Percentiles rank a stretch among this genome's conserved stretches.
Conservation (phyloP, 768 basidiomycete species). For the Psilocybe cyanescens region DNA sequence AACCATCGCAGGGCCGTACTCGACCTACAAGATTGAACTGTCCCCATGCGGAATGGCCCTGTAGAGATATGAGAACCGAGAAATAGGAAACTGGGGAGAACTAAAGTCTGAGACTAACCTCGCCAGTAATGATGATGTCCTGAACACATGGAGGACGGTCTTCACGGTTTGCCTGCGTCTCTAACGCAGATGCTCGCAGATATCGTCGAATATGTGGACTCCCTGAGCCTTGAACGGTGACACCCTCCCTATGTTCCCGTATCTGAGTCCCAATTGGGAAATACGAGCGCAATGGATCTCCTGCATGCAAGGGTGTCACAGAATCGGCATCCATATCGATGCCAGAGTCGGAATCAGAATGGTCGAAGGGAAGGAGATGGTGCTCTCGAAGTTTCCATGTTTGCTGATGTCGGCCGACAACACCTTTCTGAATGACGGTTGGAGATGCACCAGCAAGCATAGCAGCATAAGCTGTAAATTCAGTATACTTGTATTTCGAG, state of each 20-base stretch:
- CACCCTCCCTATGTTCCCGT: conserved; percentile 48
- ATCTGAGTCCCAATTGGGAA: conserved; percentile 53
- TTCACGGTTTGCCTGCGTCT: conserved; percentile 9
- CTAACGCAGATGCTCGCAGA: conserved; percentile 25
- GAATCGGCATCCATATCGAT: conserved; percentile 34
- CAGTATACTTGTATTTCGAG: conserved; percentile 60
- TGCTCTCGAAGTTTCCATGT: conserved; percentile 89
- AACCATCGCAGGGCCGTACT: conserved; percentile 80
- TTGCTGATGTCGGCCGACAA: conserved; percentile 84
- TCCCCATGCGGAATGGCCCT: conserved; percentile 94
- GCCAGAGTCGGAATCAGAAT: conserved; percentile 33
- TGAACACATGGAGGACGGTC: conserved; percentile 31
- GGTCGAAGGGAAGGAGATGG: conserved; percentile 47
- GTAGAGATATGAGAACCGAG: conserved; percentile 6
- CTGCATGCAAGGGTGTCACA: conserved; percentile 48
- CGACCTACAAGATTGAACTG: conserved; percentile 82
- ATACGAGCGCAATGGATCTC: conserved; percentile 62
- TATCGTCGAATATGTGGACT: conserved; percentile 33
- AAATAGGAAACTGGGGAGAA: neutral
- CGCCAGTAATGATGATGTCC: conserved; percentile 77
- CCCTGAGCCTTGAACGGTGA: conserved; percentile 52
- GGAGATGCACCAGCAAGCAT: conserved; percentile 74
- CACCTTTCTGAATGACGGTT: conserved; percentile 66
- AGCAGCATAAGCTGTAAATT: conserved; percentile 83
- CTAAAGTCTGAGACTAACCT: conserved; percentile 44